phyloP scores from a whole-genome alignment of 1,284 basidiomycete genomes.

The Ceratobasidium sp. region DNA sequence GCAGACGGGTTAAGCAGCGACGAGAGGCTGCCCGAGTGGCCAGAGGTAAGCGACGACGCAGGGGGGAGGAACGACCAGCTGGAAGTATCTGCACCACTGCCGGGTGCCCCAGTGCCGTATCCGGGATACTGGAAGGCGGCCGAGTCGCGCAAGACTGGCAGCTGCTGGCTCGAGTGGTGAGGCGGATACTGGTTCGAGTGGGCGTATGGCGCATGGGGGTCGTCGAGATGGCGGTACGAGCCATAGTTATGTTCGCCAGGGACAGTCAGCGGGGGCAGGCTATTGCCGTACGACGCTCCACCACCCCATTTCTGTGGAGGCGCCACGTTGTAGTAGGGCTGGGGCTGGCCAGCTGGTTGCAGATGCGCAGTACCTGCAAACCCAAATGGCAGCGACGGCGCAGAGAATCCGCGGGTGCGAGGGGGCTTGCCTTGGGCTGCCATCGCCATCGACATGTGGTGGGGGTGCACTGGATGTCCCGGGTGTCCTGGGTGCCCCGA shows the following conservation, averaged over 20 bases:
- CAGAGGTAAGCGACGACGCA: slow-evolving; percentile 61
- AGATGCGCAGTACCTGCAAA: slow-evolving; percentile 67
- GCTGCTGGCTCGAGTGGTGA: slow-evolving; percentile 19
- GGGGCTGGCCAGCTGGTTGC: slow-evolving; percentile 27
- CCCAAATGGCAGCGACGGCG: slow-evolving; percentile 55
- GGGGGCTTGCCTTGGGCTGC: slow-evolving; percentile 13
- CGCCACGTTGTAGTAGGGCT: slow-evolving; percentile 36
- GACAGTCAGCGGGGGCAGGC: slow-evolving; percentile 79
- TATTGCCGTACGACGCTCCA: slow-evolving; percentile 61
- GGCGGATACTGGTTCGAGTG: slow-evolving; percentile 29
- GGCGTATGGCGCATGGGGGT: slow-evolving; percentile 34
- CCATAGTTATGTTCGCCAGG: slow-evolving; percentile 50
- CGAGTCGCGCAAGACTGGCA: slow-evolving; percentile 34
- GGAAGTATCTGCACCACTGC: slow-evolving; percentile 23
- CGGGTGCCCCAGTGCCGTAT: slow-evolving; percentile 26
- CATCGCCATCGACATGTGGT: slow-evolving; percentile 22
- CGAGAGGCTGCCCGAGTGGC: slow-evolving; percentile 62
- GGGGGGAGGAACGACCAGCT: slow-evolving; percentile 47
- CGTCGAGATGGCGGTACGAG: slow-evolving; percentile 31
- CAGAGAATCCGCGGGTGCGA: slow-evolving; percentile 26
- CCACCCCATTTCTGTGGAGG: slow-evolving; percentile 17
- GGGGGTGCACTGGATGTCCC: no score
- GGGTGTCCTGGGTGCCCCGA: no score
- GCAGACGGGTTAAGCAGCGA: slow-evolving; percentile 68
- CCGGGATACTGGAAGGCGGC: slow-evolving; percentile 32